Percentiles rank a stretch among this genome's conserved stretches.
Evolutionary conservation across 352 stramenopile species (phyloP).

Genomic region (Phytophthora macrochlamydospora): DNA sequence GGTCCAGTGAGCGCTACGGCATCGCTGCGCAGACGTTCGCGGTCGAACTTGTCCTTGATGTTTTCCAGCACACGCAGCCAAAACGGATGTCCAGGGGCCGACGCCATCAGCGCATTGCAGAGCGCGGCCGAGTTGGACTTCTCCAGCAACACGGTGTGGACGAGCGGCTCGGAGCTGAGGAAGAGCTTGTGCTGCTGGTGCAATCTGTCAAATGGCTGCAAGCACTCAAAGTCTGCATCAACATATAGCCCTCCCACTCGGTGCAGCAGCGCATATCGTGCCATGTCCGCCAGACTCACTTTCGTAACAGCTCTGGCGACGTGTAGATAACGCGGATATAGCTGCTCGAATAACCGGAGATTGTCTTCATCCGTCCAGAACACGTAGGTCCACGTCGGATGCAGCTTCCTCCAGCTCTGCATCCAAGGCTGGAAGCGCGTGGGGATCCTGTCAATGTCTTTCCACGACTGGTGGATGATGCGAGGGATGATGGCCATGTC

Average conservation of each 20-base stretch:
- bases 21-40: constrained; percentile 24
- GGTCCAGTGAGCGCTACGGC: constrained; percentile 54
- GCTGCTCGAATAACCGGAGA: constrained; percentile 45
- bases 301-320: constrained; percentile 44
- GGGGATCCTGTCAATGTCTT: constrained; percentile 42
- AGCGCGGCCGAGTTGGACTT: constrained; percentile 32
- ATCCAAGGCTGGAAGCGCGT: constrained; percentile 60
- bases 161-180: constrained; percentile 49
- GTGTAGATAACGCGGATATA: constrained; percentile 54
- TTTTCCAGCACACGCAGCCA: constrained; percentile 55
- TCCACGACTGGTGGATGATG: constrained; percentile 71
- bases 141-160: constrained; percentile 55
- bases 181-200: constrained; percentile 40
- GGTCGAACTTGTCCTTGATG: constrained; percentile 51
- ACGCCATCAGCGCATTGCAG: constrained; percentile 70
- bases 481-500: constrained; percentile 31
- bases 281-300: constrained; percentile 58
- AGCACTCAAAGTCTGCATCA: constrained; percentile 61
- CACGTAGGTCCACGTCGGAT: constrained; percentile 58
- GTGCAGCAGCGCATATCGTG: constrained; percentile 59
- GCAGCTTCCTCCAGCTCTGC: constrained; percentile 45
- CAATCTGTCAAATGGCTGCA: constrained; percentile 42
- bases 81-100: constrained; percentile 47
- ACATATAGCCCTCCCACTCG: constrained; percentile 55
- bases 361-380: constrained; percentile 70